phyloP scores from a whole-genome alignment of 1,284 basidiomycete species.

The Moesziomyces globuligerus region DNA sequence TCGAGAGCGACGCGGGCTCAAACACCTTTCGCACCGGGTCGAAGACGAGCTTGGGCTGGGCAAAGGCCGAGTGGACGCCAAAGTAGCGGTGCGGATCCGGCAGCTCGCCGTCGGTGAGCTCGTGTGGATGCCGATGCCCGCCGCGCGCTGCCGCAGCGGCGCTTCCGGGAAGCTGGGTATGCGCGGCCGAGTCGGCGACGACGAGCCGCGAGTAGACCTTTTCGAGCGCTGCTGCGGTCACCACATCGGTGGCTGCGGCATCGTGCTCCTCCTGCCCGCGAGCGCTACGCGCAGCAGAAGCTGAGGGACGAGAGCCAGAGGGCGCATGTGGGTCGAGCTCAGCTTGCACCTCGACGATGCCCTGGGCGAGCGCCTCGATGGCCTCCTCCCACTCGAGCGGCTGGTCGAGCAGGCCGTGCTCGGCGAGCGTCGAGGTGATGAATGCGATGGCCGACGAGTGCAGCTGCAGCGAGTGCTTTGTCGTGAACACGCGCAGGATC shows the following conservation, averaged over 20 bases:
- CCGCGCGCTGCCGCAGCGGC: constrained; percentile 4
- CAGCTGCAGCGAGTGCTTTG: constrained; percentile 63
- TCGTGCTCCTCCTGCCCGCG: not conserved
- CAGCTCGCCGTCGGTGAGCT: constrained; percentile 70
- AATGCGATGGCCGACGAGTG: constrained; percentile 62
- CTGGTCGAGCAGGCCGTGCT: constrained; percentile 56
- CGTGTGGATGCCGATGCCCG: constrained; percentile 26
- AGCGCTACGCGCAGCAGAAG: not conserved
- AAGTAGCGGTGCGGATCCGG: constrained; percentile 87
- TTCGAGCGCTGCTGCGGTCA: constrained; percentile 56
- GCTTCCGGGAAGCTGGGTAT: constrained; percentile 1
- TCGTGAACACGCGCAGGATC: constrained; percentile 61
- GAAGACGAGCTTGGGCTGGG: constrained; percentile 93
- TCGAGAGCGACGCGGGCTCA: constrained; percentile 68
- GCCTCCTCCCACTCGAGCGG: constrained; percentile 60
- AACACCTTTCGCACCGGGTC: constrained; percentile 84
- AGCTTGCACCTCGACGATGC: constrained; percentile 54
- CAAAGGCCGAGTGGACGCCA: constrained; percentile 86
- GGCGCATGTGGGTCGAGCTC: constrained; percentile 7
- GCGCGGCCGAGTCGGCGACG: constrained; percentile 53
- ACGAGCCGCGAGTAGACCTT: constrained; percentile 62
- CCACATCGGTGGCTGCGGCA: constrained; percentile 34
- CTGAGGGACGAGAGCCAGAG: not conserved
- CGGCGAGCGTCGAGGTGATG: constrained; percentile 56
- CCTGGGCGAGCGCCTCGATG: constrained; percentile 62